Conservation (phyloP, 1,139 yeast genomes). For the Geotrichum histeridarum region DNA sequence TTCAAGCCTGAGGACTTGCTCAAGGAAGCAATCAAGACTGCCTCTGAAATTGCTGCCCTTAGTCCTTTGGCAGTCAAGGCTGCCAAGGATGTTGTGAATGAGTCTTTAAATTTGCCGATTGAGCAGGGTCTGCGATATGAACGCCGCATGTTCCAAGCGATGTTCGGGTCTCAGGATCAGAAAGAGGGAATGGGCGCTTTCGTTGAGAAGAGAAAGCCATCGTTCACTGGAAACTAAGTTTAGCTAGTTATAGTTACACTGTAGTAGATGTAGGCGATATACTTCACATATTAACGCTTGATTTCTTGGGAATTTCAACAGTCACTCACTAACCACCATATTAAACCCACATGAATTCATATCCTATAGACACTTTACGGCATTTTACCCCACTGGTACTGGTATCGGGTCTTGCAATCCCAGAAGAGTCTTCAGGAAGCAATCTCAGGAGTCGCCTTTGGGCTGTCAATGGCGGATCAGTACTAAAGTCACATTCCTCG, state of each 20-base stretch:
- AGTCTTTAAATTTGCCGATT: slow-evolving; percentile 39
- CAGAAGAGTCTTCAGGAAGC: slow-evolving; percentile 3
- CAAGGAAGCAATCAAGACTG: slow-evolving; percentile 45
- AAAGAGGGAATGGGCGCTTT: slow-evolving; percentile 51
- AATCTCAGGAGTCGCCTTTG: background rate
- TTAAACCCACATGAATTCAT: slow-evolving; percentile 21
- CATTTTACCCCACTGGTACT: slow-evolving; percentile 31
- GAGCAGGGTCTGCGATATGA: slow-evolving; percentile 43
- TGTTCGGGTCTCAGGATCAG: slow-evolving; percentile 46
- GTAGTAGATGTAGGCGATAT: background rate
- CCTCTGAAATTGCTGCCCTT: slow-evolving; percentile 40
- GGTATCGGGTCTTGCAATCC: slow-evolving; percentile 28
- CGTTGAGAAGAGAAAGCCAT: slow-evolving; percentile 44
- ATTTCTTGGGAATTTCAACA: background rate
- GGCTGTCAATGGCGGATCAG: slow-evolving; percentile 5
- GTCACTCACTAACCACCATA: background rate
- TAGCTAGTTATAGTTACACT: background rate
- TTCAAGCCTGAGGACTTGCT: slow-evolving; percentile 42
- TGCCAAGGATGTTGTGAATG: slow-evolving; percentile 45
- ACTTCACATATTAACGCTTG: background rate
- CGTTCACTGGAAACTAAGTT: slow-evolving; percentile 37
- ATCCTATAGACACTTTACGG: slow-evolving; percentile 26
- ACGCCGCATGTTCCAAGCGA: slow-evolving; percentile 42
- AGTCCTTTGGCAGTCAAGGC: slow-evolving; percentile 45
- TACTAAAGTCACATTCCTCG: slow-evolving; percentile 24